phyloP scores from a whole-genome alignment of 2,329 filamentous ascomycete species.

The Phyllosticta citriasiana region DNA sequence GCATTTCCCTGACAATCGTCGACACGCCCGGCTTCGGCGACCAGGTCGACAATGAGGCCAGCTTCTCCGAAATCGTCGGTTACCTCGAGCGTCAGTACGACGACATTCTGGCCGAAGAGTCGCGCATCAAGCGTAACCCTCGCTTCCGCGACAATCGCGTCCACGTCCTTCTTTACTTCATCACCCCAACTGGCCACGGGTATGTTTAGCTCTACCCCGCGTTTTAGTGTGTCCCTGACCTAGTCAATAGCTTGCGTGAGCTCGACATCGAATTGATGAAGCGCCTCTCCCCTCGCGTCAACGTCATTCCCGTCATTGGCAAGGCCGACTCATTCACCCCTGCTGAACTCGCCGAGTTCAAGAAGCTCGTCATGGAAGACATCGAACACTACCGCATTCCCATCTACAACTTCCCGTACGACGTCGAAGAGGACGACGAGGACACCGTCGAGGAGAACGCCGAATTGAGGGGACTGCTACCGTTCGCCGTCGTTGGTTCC shows the following conservation, averaged over 20 bases:
- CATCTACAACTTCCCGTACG: constrained; percentile 99
- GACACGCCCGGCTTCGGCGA: constrained; percentile 98
- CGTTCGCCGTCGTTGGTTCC: constrained; percentile 95
- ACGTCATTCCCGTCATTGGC: constrained; percentile 97
- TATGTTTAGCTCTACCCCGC: constrained; percentile 29
- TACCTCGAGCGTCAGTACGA: constrained; percentile 99
- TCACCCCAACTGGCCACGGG: constrained; percentile 95
- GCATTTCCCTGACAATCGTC: constrained; percentile 95
- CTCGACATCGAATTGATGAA: constrained; percentile 99
- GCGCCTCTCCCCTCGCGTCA: constrained; percentile 93
- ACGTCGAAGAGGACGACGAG: constrained; percentile 98
- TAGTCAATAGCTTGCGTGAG: constrained; percentile 68
- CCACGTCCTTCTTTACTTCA: constrained; percentile 97
- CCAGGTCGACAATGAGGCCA: constrained; percentile 98
- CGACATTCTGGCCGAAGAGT: constrained; percentile 97
- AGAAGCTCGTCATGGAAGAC: constrained; percentile 99
- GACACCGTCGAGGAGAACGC: constrained; percentile 99
- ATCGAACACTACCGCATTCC: constrained; percentile 99
- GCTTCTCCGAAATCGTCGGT: constrained; percentile 94
- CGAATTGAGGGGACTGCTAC: constrained; percentile 94
- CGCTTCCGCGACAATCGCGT: constrained; percentile 99
- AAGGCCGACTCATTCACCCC: constrained; percentile 97
- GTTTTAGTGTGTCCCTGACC: background rate
- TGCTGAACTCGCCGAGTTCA: constrained; percentile 92
- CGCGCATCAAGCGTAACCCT: constrained; percentile 99